Evolutionary conservation across 176 grass and related monocot species (phyloP).

Genomic region (Rhynchospora pubera): DNA sequence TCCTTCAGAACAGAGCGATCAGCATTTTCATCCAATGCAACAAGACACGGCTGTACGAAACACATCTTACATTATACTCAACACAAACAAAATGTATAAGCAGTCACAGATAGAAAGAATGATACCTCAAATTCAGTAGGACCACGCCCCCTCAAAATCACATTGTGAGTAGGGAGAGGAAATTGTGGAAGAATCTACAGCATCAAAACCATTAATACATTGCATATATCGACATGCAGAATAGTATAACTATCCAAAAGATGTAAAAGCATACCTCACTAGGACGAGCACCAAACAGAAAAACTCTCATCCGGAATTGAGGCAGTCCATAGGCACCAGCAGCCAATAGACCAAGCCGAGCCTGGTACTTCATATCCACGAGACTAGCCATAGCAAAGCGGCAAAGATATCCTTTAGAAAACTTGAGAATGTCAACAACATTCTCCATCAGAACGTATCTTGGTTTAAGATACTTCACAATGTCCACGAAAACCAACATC

Average conservation of each 20-base stretch:
- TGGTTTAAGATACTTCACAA: slow-evolving; percentile 61
- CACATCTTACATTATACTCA: neutral
- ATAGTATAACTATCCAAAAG: neutral
- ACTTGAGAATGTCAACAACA: slow-evolving; percentile 81
- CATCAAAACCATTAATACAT: neutral
- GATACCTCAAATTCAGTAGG: slow-evolving; percentile 68
- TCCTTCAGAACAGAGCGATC: slow-evolving; percentile 35
- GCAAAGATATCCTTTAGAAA: slow-evolving; percentile 62
- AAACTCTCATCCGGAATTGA: slow-evolving; percentile 69
- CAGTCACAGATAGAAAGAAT: neutral
- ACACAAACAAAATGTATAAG: neutral
- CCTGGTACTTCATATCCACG: slow-evolving; percentile 76
- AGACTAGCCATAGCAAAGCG: slow-evolving; percentile 68
- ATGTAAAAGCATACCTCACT: slow-evolving; percentile 42
- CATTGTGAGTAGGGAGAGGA: slow-evolving; percentile 74
- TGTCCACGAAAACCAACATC: slow-evolving; percentile 81
- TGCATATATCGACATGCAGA: neutral
- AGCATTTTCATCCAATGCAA: slow-evolving; percentile 66
- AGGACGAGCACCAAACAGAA: slow-evolving; percentile 70
- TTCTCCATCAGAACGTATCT: slow-evolving; percentile 93
- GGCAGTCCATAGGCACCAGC: slow-evolving; percentile 82
- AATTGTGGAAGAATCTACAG: slow-evolving; percentile 60
- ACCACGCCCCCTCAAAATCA: slow-evolving; percentile 42
- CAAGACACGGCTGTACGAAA: slow-evolving; percentile 55
- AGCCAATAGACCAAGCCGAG: slow-evolving; percentile 61